Percentiles rank a stretch among this genome's conserved stretches.
These are phyloP conservation scores for Russula compacta DNA, from an alignment of 768 basidiomycete species.

Conservation along the genomic window DNA sequence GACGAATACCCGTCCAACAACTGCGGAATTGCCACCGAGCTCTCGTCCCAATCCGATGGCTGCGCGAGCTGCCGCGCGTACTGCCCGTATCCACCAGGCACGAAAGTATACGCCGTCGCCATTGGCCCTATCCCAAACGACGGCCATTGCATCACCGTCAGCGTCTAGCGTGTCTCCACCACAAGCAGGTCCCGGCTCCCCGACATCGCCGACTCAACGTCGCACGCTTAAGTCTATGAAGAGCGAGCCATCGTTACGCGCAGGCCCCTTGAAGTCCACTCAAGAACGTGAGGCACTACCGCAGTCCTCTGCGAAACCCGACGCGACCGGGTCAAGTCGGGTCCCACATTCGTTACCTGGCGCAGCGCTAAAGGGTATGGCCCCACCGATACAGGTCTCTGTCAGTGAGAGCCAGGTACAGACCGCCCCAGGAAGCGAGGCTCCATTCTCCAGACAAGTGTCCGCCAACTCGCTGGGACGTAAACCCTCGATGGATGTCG, in stretches of 20 bases:
- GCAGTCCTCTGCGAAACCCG: neutral
- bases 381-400: constrained; percentile 7
- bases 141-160: neutral
- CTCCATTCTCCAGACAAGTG: neutral
- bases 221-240: constrained; percentile 1
- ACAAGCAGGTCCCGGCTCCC: neutral
- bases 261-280: neutral
- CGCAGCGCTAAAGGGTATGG: neutral
- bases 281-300: neutral
- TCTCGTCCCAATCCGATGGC: neutral
- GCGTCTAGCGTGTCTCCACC: neutral
- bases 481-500: constrained; percentile 19
- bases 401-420: neutral
- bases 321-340: neutral
- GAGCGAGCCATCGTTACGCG: constrained; percentile 10
- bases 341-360: neutral
- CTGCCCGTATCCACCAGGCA: constrained; percentile 9
- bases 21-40: neutral
- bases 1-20: constrained; percentile 3
- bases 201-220: constrained; percentile 1
- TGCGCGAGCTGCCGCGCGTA: constrained; percentile 2
- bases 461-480: constrained; percentile 13
- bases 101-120: constrained; percentile 21
- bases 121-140: constrained; percentile 3
- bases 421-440: neutral